phyloP scores from a whole-genome alignment of 129 eudicot species.

The Chrysanthemum lavandulifolium region DNA sequence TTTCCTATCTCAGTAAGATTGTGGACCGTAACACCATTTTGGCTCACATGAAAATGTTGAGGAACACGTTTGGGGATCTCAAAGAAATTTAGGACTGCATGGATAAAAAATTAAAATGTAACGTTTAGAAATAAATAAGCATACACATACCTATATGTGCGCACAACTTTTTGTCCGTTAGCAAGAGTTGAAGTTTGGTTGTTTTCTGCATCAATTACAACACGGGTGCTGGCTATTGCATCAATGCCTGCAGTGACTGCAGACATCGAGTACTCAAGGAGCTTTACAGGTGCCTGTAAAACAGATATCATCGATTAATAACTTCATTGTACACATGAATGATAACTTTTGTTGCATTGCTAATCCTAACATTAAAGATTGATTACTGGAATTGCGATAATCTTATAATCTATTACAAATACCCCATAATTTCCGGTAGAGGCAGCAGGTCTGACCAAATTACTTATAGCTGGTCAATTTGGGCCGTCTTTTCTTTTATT shows the following conservation, averaged over 20 bases:
- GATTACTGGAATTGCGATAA: no score
- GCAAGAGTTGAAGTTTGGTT: constrained; percentile 56
- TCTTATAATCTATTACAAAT: no score
- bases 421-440: no score
- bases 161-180: constrained; percentile 42
- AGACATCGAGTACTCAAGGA: constrained; percentile 77
- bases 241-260: constrained; percentile 93
- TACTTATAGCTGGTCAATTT: no score
- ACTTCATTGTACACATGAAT: not conserved
- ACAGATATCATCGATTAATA: not conserved
- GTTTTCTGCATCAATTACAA: constrained; percentile 55
- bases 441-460: no score
- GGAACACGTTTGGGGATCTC: no score
- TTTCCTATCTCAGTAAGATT: no score
- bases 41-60: not conserved
- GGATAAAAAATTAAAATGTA: not conserved
- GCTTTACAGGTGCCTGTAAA: constrained; percentile 73
- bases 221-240: constrained; percentile 85
- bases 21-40: not conserved
- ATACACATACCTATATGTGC: constrained; percentile 61
- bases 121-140: not conserved
- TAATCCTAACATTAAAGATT: no score
- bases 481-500: no score
- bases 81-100: no score
- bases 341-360: not conserved